Base-by-base conservation (phyloP, 352 stramenopile species). In the Pythium vanterpoolii region DNA sequence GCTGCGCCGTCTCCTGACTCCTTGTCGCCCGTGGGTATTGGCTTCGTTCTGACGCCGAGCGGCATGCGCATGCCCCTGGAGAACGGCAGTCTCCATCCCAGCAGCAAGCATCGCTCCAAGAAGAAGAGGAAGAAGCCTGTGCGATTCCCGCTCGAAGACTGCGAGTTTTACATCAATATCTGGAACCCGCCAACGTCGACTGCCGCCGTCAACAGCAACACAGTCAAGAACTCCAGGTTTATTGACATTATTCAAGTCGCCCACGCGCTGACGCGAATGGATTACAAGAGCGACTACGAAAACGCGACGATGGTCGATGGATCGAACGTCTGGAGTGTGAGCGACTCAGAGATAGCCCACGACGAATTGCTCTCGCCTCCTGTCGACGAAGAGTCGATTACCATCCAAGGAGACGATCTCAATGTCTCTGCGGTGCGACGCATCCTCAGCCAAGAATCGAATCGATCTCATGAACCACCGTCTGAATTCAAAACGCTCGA, bases 141-240 rank as follows among this genome's bases (percentile, higher is more conserved):
- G 21, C 77, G 68, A 13, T 69, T 77, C 8, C 65, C 70, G 0
- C 33, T 48, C 24, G 83, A 93, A 51, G 77, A 90, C 65, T 84
- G 64, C 45, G 83, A 86, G 43, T 93, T 93, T 68, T 93, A 93
- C 70, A 72, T 72, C 36, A 93, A 93, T 76, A 93, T 93, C 53
- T 93, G 83, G 83, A 60, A 13, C 19, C n/a, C 45, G 11, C 45
- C 48, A 0, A 4, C 38, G 16, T 43, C 39, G 16, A 56, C 24
- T 9, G 28, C 46, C 3, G 72, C 71, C 10, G 46, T 56, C 24
- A 40, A 60, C 19, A 45, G 65, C 3, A 64, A 72, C 69, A 56
- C 44, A 58, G 63, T 30, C 56, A 40, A 36, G n/a, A 56, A 42
- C 33, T 48, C 30, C 7, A 76, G 73, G 60, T 77, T 84, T 33